Evolutionary conservation across 2,329 filamentous ascomycete genomes (phyloP), one percentile per base, ranked within the genome.

Genomic region (Neofusicoccum parvum): DNA sequence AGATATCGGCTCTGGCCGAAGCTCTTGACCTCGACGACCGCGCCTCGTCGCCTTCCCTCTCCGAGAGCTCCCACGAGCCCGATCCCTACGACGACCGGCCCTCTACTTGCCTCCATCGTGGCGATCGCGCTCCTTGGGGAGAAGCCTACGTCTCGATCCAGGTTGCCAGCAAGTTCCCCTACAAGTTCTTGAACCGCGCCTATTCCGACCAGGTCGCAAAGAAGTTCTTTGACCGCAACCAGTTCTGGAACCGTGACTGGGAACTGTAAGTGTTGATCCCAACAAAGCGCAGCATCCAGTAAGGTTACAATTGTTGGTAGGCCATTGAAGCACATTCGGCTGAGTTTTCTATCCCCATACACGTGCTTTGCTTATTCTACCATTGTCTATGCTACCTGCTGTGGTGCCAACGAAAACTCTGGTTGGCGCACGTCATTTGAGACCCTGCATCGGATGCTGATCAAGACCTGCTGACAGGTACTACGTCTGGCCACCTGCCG

Each of bases 171-270:
- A 81, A 80, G 20, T 92, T 89, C 70, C 86, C 87, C 0, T 82
- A 85, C 68, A 81, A 78, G 64, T 91, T 85, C 73, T 84, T 89
- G 49, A 83, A 84, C 64, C 82, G 82, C 66, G 67, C 68, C 12
- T 71, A 72, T 64, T 70, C 69, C 65, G 66, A 90, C 86, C 71
- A 78, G 71, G 68, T 83, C 76, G 72, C 82, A 70, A 69, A 86
- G 80, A 75, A 70, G 71, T 83, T 86, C 75, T 92, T 92, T 70
- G 80, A 85, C 39, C 72, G 74, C 3, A 84, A 79, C 34, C 80
- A 92, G 58, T 81, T 90, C 68, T 86, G 85, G 70, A 77, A 80
- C 2, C 83, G 87, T 66, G 72, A 80, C 11, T 97, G 93, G 93
- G 88, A 94, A 68, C 80, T 96, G 91, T 95, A 82, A 83, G 89